Conservation (phyloP, 2,329 filamentous ascomycete genomes). For the Nothophaeocryptopus gaeumannii region DNA sequence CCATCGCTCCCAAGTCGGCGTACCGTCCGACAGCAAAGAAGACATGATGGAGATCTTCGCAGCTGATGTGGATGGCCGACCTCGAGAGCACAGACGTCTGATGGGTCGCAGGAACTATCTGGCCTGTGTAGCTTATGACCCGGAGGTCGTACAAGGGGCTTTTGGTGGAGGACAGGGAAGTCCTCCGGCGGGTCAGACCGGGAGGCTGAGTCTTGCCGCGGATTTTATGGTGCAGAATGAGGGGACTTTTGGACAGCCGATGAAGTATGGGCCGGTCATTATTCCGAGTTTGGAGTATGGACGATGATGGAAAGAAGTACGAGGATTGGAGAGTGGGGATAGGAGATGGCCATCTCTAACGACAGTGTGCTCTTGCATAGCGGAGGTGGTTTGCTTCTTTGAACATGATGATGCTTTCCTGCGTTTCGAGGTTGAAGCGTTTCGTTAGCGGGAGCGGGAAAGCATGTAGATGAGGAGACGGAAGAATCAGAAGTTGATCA, state of each 20-base stretch:
- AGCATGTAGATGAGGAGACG: no score
- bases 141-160: slow-evolving; percentile 62
- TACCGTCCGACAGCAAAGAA: slow-evolving; percentile 88
- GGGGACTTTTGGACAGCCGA: slow-evolving; percentile 72
- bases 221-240: slow-evolving; percentile 98
- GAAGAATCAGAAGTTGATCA: no score
- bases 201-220: slow-evolving; percentile 75
- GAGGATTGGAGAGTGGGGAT: neutral
- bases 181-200: slow-evolving; percentile 36
- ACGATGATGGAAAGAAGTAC: slow-evolving; percentile 34
- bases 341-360: no score
- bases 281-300: slow-evolving; percentile 66
- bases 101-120: slow-evolving; percentile 94
- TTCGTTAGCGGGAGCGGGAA: no score
- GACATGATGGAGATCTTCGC: slow-evolving; percentile 99
- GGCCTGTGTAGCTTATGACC: slow-evolving; percentile 90
- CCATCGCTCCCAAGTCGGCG: slow-evolving; percentile 54
- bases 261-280: slow-evolving; percentile 96
- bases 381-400: no score
- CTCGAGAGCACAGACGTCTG: slow-evolving; percentile 80
- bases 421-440: no score
- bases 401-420: no score
- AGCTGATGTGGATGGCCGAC: slow-evolving; percentile 79
- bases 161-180: slow-evolving; percentile 21
- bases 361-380: no score